Percentiles rank a stretch among this genome's conserved stretches.
phyloP scores from a whole-genome alignment of 768 basidiomycete species.

The Agaricus sinodeliciosus region DNA sequence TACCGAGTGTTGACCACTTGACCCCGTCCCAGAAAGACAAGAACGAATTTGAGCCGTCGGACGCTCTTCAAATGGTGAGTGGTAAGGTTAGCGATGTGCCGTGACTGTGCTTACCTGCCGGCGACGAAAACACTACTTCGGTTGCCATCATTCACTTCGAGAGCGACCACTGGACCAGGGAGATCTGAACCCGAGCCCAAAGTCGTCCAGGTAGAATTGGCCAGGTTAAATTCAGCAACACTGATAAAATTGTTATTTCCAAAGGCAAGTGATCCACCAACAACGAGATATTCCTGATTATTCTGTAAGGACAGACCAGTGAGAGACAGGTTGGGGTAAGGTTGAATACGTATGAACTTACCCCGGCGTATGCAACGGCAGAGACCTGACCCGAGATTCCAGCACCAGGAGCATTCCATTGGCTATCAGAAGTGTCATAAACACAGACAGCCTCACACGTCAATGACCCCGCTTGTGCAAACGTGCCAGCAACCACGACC shows the following conservation, averaged over 20 bases:
- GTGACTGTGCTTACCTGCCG: constrained; percentile 54
- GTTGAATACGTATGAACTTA: constrained; percentile 32
- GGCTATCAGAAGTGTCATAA: constrained; percentile 57
- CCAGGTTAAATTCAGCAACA: constrained; percentile 66
- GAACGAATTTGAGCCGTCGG: constrained; percentile 62
- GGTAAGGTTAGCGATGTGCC: background rate
- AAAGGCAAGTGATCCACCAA: constrained; percentile 73
- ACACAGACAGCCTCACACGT: constrained; percentile 74
- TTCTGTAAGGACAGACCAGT: constrained; percentile 30
- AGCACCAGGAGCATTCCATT: constrained; percentile 76
- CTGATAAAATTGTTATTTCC: constrained; percentile 58
- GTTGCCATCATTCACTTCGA: constrained; percentile 80
- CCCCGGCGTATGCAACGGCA: constrained; percentile 75
- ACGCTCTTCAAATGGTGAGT: constrained; percentile 30
- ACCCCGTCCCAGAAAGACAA: constrained; percentile 81
- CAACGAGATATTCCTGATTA: constrained; percentile 65
- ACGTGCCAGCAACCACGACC: constrained; percentile 85
- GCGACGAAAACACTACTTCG: constrained; percentile 84
- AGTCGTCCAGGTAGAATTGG: constrained; percentile 68
- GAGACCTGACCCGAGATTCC: constrained; percentile 81
- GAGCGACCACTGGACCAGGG: constrained; percentile 86
- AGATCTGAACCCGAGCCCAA: constrained; percentile 55
- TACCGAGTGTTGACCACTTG: constrained; percentile 67
- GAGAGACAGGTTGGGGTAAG: background rate
- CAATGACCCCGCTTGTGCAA: constrained; percentile 69